These are phyloP conservation scores for Inosperma sp. DNA, from an alignment of 768 basidiomycete genomes.

Conservation along the genomic window DNA sequence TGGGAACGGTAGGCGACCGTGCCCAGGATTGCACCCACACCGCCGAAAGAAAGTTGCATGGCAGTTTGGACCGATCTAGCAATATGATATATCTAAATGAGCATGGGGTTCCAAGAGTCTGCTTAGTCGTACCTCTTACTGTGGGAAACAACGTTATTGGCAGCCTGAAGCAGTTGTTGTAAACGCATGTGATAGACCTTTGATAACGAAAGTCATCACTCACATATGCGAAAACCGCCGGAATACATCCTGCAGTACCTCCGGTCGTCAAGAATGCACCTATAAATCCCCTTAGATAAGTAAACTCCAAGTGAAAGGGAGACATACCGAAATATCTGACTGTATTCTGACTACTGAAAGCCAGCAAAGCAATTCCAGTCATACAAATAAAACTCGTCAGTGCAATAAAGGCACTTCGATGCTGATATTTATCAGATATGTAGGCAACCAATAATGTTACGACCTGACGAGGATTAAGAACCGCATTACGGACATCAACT, in stretches of 20 bases:
- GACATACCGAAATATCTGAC: conserved; percentile 42
- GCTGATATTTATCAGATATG: conserved; percentile 41
- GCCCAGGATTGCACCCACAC: conserved; percentile 43
- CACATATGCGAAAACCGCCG: conserved; percentile 43
- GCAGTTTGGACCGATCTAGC: conserved; percentile 41
- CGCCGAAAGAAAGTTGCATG: conserved; percentile 40
- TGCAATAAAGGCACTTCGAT: conserved; percentile 41
- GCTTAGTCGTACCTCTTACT: conserved; percentile 33
- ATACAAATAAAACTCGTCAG: conserved; percentile 36
- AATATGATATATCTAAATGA: conserved; percentile 4
- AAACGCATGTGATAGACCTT: background rate
- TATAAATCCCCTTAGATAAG: conserved; percentile 12
- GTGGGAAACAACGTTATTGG: conserved; percentile 47
- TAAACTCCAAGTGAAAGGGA: background rate
- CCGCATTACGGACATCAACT: background rate
- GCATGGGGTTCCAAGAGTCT: background rate
- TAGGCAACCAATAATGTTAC: conserved; percentile 41
- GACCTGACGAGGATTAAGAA: conserved; percentile 23
- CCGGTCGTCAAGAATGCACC: conserved; percentile 44
- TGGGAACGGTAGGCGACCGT: conserved; percentile 39
- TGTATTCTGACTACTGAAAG: conserved; percentile 33
- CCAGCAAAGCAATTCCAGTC: conserved; percentile 35
- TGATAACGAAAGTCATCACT: conserved; percentile 10
- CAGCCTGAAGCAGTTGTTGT: conserved; percentile 22
- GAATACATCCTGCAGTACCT: conserved; percentile 42